Percentiles rank a stretch among this genome's conserved stretches.
These are phyloP conservation scores for Penicillium olsonii DNA, from an alignment of 2,329 filamentous ascomycete genomes.

Conservation along the genomic window DNA sequence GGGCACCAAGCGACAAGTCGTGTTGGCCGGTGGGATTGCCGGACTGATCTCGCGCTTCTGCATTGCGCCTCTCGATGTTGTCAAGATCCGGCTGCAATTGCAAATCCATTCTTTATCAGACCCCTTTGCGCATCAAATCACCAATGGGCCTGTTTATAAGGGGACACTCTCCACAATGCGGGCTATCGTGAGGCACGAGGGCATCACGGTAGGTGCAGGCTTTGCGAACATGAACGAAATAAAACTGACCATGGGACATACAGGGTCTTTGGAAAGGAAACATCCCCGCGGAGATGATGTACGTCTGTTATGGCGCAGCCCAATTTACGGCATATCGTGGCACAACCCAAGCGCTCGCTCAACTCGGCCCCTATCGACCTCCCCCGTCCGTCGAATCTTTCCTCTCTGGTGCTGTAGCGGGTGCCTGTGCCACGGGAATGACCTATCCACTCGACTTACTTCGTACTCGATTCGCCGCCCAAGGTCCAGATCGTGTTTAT, in stretches of 20 bases:
- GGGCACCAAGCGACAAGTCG: slow-evolving; percentile 67
- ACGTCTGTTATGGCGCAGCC: slow-evolving; percentile 82
- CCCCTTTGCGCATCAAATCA: slow-evolving; percentile 59
- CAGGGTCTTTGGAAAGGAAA: slow-evolving; percentile 93
- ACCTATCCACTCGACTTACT: slow-evolving; percentile 95
- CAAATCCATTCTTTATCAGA: slow-evolving; percentile 83
- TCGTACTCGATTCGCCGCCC: slow-evolving; percentile 93
- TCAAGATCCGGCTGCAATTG: slow-evolving; percentile 96
- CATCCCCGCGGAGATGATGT: slow-evolving; percentile 90
- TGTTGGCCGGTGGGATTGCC: slow-evolving; percentile 68
- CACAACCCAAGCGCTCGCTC: slow-evolving; percentile 66
- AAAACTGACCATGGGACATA: background rate
- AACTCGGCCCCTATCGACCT: slow-evolving; percentile 52
- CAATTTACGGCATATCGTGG: slow-evolving; percentile 90
- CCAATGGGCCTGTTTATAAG: slow-evolving; percentile 59
- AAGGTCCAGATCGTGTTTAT: slow-evolving; percentile 82
- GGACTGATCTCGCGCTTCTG: slow-evolving; percentile 94
- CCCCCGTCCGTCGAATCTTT: slow-evolving; percentile 76
- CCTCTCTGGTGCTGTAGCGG: slow-evolving; percentile 77
- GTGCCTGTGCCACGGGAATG: slow-evolving; percentile 74
- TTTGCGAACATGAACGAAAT: background rate
- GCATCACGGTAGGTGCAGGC: slow-evolving; percentile 60
- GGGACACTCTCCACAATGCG: slow-evolving; percentile 75
- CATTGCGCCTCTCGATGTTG: slow-evolving; percentile 91
- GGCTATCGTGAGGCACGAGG: slow-evolving; percentile 77